Conservation (phyloP, 2,329 filamentous ascomycete species). For the Coniosporium tulheliwenetii region DNA sequence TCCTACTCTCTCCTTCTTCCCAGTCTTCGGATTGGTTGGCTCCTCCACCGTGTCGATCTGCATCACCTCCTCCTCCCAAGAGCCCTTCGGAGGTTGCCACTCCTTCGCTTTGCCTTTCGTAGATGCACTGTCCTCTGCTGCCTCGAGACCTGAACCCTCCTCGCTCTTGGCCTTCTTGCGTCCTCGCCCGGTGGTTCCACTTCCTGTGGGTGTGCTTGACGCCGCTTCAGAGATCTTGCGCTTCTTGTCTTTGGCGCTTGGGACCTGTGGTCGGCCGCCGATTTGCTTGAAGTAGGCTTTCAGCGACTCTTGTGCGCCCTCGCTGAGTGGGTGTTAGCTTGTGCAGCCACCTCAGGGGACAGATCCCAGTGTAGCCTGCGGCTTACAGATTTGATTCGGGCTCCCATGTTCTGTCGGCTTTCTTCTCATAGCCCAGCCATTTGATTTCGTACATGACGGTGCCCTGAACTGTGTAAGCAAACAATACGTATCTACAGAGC, state of each 20-base stretch:
- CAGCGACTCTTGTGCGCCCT: slow-evolving; percentile 36
- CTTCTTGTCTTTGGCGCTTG: slow-evolving; percentile 21
- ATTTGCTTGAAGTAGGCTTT: slow-evolving; percentile 46
- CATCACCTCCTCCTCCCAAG: slow-evolving; percentile 61
- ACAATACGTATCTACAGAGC: background rate
- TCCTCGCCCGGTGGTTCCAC: slow-evolving; percentile 18
- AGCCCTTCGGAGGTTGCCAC: slow-evolving; percentile 56
- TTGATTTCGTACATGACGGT: slow-evolving; percentile 53
- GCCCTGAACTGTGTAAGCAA: slow-evolving; percentile 21
- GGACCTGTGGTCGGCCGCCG: slow-evolving; percentile 42
- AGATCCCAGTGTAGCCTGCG: too few relatives aligned
- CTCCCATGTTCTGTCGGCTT: slow-evolving; percentile 63
- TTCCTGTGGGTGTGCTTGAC: slow-evolving; percentile 10
- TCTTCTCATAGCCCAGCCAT: slow-evolving; percentile 63
- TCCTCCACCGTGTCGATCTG: slow-evolving; percentile 60
- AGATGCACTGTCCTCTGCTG: slow-evolving; percentile 11
- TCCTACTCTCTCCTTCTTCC: slow-evolving; percentile 34
- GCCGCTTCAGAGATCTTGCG: slow-evolving; percentile 7
- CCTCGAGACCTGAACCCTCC: background rate
- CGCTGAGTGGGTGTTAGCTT: slow-evolving; percentile 5
- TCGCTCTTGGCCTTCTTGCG: slow-evolving; percentile 28
- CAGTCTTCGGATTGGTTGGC: slow-evolving; percentile 20
- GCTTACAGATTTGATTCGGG: slow-evolving; percentile 55
- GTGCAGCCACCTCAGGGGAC: too few relatives aligned
- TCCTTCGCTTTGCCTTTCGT: slow-evolving; percentile 24